Percentiles rank a stretch among this genome's conserved stretches.
Conservation (phyloP, 495 filamentous ascomycete genomes). For the Aspergillus indologenus region DNA sequence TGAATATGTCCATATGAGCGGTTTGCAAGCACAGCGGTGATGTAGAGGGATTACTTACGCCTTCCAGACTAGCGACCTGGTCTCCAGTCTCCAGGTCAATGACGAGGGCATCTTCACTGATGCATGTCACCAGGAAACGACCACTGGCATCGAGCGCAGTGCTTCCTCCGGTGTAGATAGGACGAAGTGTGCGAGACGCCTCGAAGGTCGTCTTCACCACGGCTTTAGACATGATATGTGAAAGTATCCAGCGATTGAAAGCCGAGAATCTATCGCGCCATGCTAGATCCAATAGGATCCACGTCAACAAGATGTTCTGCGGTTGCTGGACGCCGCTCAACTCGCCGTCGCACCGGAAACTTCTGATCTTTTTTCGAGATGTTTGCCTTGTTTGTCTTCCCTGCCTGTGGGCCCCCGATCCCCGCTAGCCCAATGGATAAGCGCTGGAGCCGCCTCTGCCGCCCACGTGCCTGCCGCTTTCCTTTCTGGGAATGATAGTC, state of each 20-base stretch:
- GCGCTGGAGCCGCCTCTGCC: constrained; percentile 18
- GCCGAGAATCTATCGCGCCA: constrained; percentile 22
- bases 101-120: constrained; percentile 85
- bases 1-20: constrained; percentile 36
- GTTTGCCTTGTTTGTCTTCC: constrained; percentile 39
- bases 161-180: constrained; percentile 89
- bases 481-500: neutral
- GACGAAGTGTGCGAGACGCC: constrained; percentile 73
- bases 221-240: constrained; percentile 44
- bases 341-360: constrained; percentile 20
- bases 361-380: constrained; percentile 38
- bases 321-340: constrained; percentile 6
- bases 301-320: constrained; percentile 1
- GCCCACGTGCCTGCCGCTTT: constrained; percentile 9
- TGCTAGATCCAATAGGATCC: constrained; percentile 14
- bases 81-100: constrained; percentile 81
- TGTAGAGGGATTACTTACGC: constrained; percentile 52
- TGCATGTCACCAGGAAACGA: constrained; percentile 76
- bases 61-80: constrained; percentile 82
- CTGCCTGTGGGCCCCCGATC: constrained; percentile 15
- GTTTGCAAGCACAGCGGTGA: neutral
- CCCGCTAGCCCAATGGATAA: constrained; percentile 26
- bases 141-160: constrained; percentile 80
- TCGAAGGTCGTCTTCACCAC: constrained; percentile 82
- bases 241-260: constrained; percentile 9